These are phyloP conservation scores for Dictyostelium firmibasis DNA, from an alignment of 78 protist species.

Conservation along the genomic window DNA sequence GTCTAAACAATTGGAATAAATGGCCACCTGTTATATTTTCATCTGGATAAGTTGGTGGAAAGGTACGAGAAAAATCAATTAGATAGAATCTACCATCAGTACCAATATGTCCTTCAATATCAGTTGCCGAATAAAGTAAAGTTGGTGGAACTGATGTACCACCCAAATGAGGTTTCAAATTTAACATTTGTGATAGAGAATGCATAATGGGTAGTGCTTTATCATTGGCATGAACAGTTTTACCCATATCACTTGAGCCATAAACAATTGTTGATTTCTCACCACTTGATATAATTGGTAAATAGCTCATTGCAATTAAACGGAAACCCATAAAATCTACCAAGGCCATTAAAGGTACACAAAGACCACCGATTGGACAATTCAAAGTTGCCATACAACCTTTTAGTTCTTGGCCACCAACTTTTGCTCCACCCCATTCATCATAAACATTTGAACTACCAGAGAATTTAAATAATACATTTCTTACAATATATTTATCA, in stretches of 20 bases:
- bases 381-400: slow-evolving; percentile 79
- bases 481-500: slow-evolving; percentile 69
- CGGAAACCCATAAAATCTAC: slow-evolving; percentile 87
- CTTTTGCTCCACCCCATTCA: slow-evolving; percentile 84
- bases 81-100: slow-evolving; percentile 81
- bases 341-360: slow-evolving; percentile 82
- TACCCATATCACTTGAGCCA: slow-evolving; percentile 78
- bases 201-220: slow-evolving; percentile 48
- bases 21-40: slow-evolving; percentile 65
- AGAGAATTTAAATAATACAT: slow-evolving; percentile 68
- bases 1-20: slow-evolving; percentile 82
- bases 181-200: slow-evolving; percentile 35
- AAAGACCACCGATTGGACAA: slow-evolving; percentile 69
- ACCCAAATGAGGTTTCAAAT: slow-evolving; percentile 69
- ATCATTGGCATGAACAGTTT: slow-evolving; percentile 62
- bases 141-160: slow-evolving; percentile 56
- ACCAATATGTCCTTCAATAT: slow-evolving; percentile 83
- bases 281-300: slow-evolving; percentile 60
- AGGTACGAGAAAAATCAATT: slow-evolving; percentile 81
- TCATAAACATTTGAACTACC: slow-evolving; percentile 62
- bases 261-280: slow-evolving; percentile 56
- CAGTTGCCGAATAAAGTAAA: slow-evolving; percentile 47
- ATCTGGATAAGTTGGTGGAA: slow-evolving; percentile 82
- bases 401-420: slow-evolving; percentile 85
- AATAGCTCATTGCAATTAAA: slow-evolving; percentile 76